A percentile compares a stretch with the other conserved stretches of the same genome.
phyloP scores from a whole-genome alignment of 345 rosid species.

The Acer yangbiense region DNA sequence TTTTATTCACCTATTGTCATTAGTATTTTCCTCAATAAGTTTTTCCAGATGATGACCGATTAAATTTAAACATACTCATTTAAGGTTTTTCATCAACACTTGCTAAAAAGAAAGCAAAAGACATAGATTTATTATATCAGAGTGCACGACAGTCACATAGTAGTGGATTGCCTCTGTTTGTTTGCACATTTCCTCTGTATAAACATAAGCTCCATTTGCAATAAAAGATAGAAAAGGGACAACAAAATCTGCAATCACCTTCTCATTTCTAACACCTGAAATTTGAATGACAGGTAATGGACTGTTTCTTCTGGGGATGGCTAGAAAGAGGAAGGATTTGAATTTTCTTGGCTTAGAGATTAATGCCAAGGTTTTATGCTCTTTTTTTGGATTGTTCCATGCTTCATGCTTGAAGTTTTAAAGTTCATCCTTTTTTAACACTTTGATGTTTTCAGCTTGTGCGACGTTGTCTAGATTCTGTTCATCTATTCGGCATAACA shows the following conservation, averaged over 20 bases:
- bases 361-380: constrained; percentile 52
- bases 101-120: neutral
- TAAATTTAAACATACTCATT: neutral
- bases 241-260: neutral
- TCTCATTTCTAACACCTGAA: constrained; percentile 11
- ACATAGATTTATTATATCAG: neutral
- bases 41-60: neutral
- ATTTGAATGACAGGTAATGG: constrained; percentile 54
- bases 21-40: constrained; percentile 10
- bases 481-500: constrained; percentile 41
- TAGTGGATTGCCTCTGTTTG: neutral
- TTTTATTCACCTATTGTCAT: neutral
- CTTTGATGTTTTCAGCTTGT: constrained; percentile 49
- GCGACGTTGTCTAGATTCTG: constrained; percentile 40
- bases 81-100: neutral
- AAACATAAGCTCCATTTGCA: constrained; percentile 2
- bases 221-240: neutral
- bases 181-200: neutral
- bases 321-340: constrained; percentile 47
- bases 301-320: constrained; percentile 62
- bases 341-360: constrained; percentile 76
- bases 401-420: constrained; percentile 13
- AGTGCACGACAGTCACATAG: neutral
- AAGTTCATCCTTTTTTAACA: constrained; percentile 11
- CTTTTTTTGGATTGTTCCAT: neutral